Conservation (phyloP, 805 yeast species). For the Ogataea nitratoaversa region DNA sequence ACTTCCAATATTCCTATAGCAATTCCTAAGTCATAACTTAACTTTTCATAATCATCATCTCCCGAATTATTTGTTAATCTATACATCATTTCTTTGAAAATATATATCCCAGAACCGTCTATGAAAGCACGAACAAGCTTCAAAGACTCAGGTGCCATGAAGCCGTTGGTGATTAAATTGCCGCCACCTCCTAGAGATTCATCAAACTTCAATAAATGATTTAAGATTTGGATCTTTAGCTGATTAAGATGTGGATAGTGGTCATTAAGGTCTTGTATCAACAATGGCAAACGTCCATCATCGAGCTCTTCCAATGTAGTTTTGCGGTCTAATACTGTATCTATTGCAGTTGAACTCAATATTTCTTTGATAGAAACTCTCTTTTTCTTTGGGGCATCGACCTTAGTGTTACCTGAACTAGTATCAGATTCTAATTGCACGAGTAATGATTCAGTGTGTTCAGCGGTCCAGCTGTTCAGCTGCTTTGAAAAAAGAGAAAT, state of each 20-base stretch:
- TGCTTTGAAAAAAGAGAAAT: slow-evolving; percentile 6
- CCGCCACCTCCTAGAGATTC: slow-evolving; percentile 20
- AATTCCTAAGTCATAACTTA: slow-evolving; percentile 12
- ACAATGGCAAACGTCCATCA: slow-evolving; percentile 11
- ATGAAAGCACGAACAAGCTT: slow-evolving; percentile 18
- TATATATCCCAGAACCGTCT: slow-evolving; percentile 25
- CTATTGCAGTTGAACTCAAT: slow-evolving; percentile 20
- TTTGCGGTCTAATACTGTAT: slow-evolving; percentile 10
- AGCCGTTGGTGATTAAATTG: slow-evolving; percentile 22
- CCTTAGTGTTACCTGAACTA: slow-evolving; percentile 2
- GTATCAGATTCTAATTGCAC: slow-evolving; percentile 17
- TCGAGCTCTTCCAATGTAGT: slow-evolving; percentile 16
- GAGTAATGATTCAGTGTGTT: slow-evolving; percentile 20
- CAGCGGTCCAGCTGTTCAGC: slow-evolving; percentile 19
- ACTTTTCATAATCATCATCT: slow-evolving; percentile 16
- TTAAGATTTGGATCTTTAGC: slow-evolving; percentile 23
- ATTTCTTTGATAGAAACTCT: slow-evolving; percentile 30
- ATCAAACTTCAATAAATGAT: slow-evolving; percentile 18
- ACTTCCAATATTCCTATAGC: slow-evolving; percentile 41
- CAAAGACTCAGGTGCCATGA: slow-evolving; percentile 15
- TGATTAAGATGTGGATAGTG: slow-evolving; percentile 24
- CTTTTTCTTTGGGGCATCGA: slow-evolving; percentile 5
- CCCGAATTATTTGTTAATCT: slow-evolving; percentile 29
- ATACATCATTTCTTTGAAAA: too few species aligned
- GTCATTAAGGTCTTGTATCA: slow-evolving; percentile 18